Base-by-base conservation (phyloP, 352 stramenopile genomes). In the Elongisporangium anandrum region DNA sequence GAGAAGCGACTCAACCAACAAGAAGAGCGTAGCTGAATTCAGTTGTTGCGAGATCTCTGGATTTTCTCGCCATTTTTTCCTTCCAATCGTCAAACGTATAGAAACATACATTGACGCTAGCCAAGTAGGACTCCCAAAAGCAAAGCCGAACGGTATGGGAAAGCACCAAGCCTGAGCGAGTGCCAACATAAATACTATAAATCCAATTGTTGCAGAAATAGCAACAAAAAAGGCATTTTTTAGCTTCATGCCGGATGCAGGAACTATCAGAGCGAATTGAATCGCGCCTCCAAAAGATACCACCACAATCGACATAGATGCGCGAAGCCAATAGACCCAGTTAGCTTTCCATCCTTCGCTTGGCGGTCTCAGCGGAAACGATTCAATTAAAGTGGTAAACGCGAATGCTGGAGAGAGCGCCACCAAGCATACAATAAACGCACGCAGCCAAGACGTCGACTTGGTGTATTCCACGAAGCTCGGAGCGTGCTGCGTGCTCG, bases 271-370 rank as follows among this genome's bases (percentile, higher is more conserved):
- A 7, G 29, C 29, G 9, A 15, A 39, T 39, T 39, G 10, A 45
- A 15, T 45, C 1, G 26, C 26, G 12, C 34, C 4, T 3, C 60
- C 57, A 26, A 65, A 52, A 9, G 68, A 38, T 1, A 72, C 19
- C 16, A 72, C 23, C 0, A 26, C 20, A 19, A 61, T 50, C 19
- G 60, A 60, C 17, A 65, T 20, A 22, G 26, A 65, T 39, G 71
- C 60, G 3, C 68, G 64, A 17, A 75, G 41, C 68, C 64, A 75
- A 20, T 70, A 75, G 2, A 72, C 60, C 49, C 64, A 69, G 47
- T 77, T 77, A 0, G 20, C 59, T n/a, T 54, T 21, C 2, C 51
- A 52, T 2, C 69, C 69, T 45, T 64, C 66, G 0, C 56, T 47
- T 19, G 57, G 17, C 2, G 53, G 49, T 13, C 54, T 48, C 15